Evolutionary conservation across 75 land plant species (phyloP), one percentile per base, ranked within the genome.

Genomic region (Selaginella tamariscina): DNA sequence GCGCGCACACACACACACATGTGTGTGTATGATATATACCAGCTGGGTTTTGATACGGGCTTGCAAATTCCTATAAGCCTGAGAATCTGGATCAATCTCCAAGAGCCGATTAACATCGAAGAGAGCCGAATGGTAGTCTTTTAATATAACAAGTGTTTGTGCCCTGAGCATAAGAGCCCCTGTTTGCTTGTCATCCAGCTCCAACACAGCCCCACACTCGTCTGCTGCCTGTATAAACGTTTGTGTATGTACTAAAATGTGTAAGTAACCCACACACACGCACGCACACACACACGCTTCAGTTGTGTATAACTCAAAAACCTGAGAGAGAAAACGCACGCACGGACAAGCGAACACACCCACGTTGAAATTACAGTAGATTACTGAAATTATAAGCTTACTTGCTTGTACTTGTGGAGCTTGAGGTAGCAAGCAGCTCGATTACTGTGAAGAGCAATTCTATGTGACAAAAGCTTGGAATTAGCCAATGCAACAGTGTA

Each of bases 101-200:
- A 95, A 67, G 27, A 95, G 86, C 56, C 92, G 73, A 56, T 85
- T 91, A 62, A 95, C 99, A 77, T 95, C 96, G 79, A 95, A 95
- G 0, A 95, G 80, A 0, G 99, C 99, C 24, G 91, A 95, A 27
- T 87, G 88, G 71, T 95, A 95, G 60, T 95, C 96, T 76, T 87
- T 89, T 54, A 95, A 74, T 31, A 95, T 84, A 32, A 95, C 99
- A 0, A 90, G 68, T 13, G 99, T 95, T 68, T 95, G 99, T 28
- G 99, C 96, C 21, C 99, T 84, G 72, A 95, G 73, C 99, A 95
- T 95, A 70, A 95, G 67, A 11, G 99, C 99, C 32, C 96, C 99
- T 18, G 92, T 80, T 69, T 95, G 99, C 60, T 90, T 78, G 54
- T 79, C 74, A 78, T 95, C 99, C 60, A 95, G 79, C 80, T 90